Evolutionary conservation across 371 early-diverging fungal species (phyloP), one percentile per base, ranked within the genome.

Genomic region (Mortierella sp.): DNA sequence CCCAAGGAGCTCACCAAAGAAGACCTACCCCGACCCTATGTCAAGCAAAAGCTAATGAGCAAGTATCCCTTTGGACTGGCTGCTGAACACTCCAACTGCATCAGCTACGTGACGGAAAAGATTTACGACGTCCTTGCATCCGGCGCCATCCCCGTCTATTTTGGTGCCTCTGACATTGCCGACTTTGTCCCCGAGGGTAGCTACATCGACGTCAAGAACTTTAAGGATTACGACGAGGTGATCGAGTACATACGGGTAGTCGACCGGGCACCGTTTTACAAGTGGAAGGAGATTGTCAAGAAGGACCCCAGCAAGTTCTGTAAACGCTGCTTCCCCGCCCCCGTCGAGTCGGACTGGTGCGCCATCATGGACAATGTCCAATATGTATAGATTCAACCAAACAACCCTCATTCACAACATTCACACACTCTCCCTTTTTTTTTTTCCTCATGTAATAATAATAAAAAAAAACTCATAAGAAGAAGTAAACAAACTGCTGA

Each of bases 101-200:
- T 70, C 2, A 72, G 83, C 19, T 88, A 88, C 21, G 78, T 88
- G 21, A 88, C 83, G 34, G 88, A 88, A 46, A 88, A 88, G 59
- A 80, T 85, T 37, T 88, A 88, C 67, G 72, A 88, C 69, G 84
- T 75, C 10, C 21, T 88, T 5, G 51, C 61, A 19, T 67, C 53
- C n/a, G 83, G 87, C 13, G 70, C 78, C 24, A 88, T 88, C 51
- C 88, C 88, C 6, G 59, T 88, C 37, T 88, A 87, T 48, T 50
- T 78, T 48, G 88, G 88, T 11, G 84, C 88, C 5, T 26, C 74
- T 14, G 88, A 88, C 26, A 80, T 87, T 64, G 77, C 76, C 16
- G 75, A 83, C 61, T 87, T 51, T 64, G 81, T 87, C 13, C 87
- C 87, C 2, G 71, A 73, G 28, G 74, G 76, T 40, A 80, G 81